Evolutionary conservation across 108 stramenopile species (phyloP).

Genomic region (Aurantiochytrium sp.): DNA sequence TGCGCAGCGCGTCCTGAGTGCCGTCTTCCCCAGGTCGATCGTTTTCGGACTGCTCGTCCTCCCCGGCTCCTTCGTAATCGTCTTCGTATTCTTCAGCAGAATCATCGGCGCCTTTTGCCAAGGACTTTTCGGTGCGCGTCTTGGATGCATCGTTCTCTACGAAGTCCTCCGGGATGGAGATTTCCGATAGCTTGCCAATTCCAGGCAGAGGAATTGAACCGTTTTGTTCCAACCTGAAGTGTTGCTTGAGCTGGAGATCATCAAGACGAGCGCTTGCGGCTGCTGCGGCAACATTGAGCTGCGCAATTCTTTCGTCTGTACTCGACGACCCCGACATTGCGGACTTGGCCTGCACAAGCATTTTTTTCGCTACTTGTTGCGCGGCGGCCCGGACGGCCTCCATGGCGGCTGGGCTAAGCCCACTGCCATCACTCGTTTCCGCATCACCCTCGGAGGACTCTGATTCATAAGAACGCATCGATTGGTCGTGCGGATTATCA

Average conservation of each 20-base stretch:
- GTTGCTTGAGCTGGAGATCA: background rate
- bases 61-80: background rate
- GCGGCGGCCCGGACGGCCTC: background rate
- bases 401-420: background rate
- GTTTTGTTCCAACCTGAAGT: background rate
- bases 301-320: background rate
- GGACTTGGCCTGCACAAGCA: background rate
- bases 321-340: too few relatives aligned
- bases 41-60: background rate
- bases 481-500: background rate
- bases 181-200: background rate
- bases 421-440: background rate
- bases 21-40: background rate
- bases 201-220: background rate
- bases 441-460: background rate
- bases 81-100: background rate
- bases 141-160: background rate
- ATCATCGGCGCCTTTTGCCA: background rate
- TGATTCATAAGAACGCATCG: background rate
- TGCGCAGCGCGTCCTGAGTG: background rate
- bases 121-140: background rate
- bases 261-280: background rate
- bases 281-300: background rate
- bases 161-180: too few relatives aligned
- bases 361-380: background rate